Conservation (phyloP, 495 filamentous ascomycete species). For the Glonium stellatum region DNA sequence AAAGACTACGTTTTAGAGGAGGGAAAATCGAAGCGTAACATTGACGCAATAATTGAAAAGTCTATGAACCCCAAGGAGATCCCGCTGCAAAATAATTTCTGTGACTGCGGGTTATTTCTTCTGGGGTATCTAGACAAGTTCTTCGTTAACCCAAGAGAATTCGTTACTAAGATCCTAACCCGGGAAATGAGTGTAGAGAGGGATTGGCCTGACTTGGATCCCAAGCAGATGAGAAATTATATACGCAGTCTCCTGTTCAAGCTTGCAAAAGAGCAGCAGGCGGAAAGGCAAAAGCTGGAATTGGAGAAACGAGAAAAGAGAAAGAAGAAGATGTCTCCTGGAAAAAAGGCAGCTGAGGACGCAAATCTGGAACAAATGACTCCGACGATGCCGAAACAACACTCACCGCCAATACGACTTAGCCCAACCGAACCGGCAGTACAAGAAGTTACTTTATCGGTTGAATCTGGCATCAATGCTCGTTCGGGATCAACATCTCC, state of each 20-base stretch:
- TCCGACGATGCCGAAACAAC: background rate
- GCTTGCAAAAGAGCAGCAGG: slow-evolving; percentile 13
- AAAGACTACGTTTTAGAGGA: slow-evolving; percentile 73
- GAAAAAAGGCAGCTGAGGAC: background rate
- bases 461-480: background rate
- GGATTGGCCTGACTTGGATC: slow-evolving; percentile 52
- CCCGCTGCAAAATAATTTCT: slow-evolving; percentile 75
- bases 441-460: background rate
- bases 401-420: background rate
- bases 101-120: slow-evolving; percentile 83
- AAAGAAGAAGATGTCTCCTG: slow-evolving; percentile 10
- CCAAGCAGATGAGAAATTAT: slow-evolving; percentile 45
- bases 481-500: background rate
- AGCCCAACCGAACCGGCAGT: background rate
- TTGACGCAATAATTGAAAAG: slow-evolving; percentile 49
- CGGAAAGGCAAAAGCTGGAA: slow-evolving; percentile 37
- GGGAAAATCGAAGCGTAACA: slow-evolving; percentile 57
- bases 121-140: slow-evolving; percentile 80
- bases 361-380: background rate
- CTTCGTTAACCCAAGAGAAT: slow-evolving; percentile 57
- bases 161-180: slow-evolving; percentile 50
- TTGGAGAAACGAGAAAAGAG: slow-evolving; percentile 40
- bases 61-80: slow-evolving; percentile 64
- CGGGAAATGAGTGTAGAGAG: slow-evolving; percentile 40
- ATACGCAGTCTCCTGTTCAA: slow-evolving; percentile 45